These are phyloP conservation scores for Vishniacozyma victoriae DNA, from an alignment of 768 basidiomycete species.

Conservation along the genomic window DNA sequence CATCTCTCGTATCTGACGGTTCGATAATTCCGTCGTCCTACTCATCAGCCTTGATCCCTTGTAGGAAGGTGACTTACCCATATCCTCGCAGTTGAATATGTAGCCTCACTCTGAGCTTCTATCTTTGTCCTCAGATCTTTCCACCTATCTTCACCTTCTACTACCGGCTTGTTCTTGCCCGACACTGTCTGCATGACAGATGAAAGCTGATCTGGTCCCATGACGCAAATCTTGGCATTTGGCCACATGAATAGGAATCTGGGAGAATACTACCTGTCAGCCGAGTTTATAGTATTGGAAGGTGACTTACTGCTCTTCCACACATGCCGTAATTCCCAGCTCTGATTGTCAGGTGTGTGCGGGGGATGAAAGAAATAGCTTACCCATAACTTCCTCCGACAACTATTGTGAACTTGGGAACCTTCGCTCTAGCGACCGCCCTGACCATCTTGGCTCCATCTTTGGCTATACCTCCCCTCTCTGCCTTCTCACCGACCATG, in stretches of 20 bases:
- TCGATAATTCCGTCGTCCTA: constrained; percentile 58
- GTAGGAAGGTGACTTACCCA: constrained; percentile 64
- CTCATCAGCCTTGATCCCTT: constrained; percentile 1
- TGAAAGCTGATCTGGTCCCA: constrained; percentile 89
- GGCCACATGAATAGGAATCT: constrained; percentile 99
- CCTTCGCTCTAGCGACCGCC: constrained; percentile 63
- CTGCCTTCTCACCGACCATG: constrained; percentile 95
- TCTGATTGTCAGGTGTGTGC: constrained; percentile 9
- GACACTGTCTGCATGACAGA: constrained; percentile 89
- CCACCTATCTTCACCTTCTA: constrained; percentile 11
- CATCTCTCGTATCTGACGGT: constrained; percentile 80
- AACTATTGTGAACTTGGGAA: constrained; percentile 87
- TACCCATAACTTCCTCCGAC: constrained; percentile 85
- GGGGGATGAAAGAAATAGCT: neutral
- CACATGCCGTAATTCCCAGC: constrained; percentile 97
- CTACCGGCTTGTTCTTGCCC: constrained; percentile 53
- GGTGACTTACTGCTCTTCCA: constrained; percentile 69
- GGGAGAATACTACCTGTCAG: constrained; percentile 66
- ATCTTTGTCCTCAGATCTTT: constrained; percentile 65
- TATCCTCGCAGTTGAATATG: constrained; percentile 83
- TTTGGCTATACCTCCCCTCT: constrained; percentile 88
- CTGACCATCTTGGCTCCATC: constrained; percentile 97
- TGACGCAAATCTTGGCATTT: constrained; percentile 90
- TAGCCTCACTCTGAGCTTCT: constrained; percentile 76
- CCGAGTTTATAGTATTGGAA: neutral